Conservation (phyloP, 1,284 basidiomycete species). For the Ceratobasidium theobromae region DNA sequence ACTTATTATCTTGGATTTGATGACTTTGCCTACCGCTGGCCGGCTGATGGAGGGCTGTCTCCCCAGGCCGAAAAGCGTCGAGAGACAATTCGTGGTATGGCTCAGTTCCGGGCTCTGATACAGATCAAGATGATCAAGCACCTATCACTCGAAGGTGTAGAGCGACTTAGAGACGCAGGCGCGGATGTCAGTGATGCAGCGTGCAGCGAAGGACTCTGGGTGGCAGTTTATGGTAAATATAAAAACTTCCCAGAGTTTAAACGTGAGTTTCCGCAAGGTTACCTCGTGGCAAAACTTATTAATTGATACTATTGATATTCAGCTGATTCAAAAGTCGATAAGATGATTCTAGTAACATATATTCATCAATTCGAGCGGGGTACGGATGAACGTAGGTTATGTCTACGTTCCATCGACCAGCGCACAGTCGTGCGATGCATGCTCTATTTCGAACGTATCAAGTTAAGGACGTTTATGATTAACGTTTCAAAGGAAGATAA, state of each 20-base stretch:
- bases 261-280: neutral
- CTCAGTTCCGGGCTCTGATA: conserved; percentile 16
- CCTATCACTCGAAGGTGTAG: neutral
- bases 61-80: neutral
- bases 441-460: conserved; percentile 25
- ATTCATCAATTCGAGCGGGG: neutral
- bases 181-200: conserved; percentile 22
- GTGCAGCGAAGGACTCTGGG: neutral
- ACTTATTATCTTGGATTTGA: conserved; percentile 16
- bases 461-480: conserved; percentile 13
- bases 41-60: neutral
- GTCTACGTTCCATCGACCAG: neutral
- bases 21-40: conserved; percentile 20
- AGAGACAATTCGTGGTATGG: conserved; percentile 4
- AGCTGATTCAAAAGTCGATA: neutral
- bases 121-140: conserved; percentile 1
- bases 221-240: conserved; percentile 8
- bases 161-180: conserved; percentile 1
- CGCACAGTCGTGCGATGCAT: conserved; percentile 4
- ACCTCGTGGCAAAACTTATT: neutral
- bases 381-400: neutral
- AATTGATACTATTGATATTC: neutral
- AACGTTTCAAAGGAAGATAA: neutral
- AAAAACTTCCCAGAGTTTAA: neutral
- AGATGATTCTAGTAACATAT: neutral